A percentile compares a stretch with the other conserved stretches of the same genome.
Evolutionary conservation across 257 asterid genomes (phyloP).

Genomic region (Cruciata laevipes): DNA sequence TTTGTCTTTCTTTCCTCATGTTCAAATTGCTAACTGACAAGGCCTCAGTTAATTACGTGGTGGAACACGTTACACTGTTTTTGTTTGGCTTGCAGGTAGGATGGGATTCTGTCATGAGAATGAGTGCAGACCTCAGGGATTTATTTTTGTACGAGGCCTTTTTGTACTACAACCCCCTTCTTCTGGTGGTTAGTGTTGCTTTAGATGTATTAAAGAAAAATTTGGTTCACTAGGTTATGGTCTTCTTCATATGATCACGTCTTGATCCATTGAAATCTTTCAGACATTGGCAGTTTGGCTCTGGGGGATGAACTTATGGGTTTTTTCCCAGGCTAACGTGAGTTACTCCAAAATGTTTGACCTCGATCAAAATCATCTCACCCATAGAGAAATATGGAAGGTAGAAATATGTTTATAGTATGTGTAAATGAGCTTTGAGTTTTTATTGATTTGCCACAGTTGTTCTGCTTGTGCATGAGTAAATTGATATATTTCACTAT

Average conservation of each 20-base stretch:
- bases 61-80: conserved; percentile 10
- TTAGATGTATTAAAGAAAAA: conserved; percentile 6
- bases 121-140: conserved; percentile 87
- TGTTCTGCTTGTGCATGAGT: background rate
- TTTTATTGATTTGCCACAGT: background rate
- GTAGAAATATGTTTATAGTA: conserved; percentile 25
- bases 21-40: background rate
- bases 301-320: conserved; percentile 95
- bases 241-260: conserved; percentile 6
- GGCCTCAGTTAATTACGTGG: background rate
- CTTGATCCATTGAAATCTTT: conserved; percentile 25
- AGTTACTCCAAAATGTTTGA: conserved; percentile 85
- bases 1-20: conserved; percentile 13
- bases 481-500: background rate
- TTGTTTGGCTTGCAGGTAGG: conserved; percentile 55
- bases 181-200: conserved; percentile 81
- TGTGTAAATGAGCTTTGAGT: too few relatives aligned
- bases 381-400: conserved; percentile 96
- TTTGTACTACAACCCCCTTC: conserved; percentile 95
- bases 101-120: conserved; percentile 99
- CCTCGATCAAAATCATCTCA: conserved; percentile 87
- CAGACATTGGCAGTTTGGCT: conserved; percentile 98
- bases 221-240: conserved; percentile 4
- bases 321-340: conserved; percentile 66
- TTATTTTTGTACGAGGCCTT: conserved; percentile 93